A percentile compares a stretch with the other conserved stretches of the same genome.
phyloP scores from a whole-genome alignment of 176 grass and related monocot species.

The Ampelocalamus luodianensis region DNA sequence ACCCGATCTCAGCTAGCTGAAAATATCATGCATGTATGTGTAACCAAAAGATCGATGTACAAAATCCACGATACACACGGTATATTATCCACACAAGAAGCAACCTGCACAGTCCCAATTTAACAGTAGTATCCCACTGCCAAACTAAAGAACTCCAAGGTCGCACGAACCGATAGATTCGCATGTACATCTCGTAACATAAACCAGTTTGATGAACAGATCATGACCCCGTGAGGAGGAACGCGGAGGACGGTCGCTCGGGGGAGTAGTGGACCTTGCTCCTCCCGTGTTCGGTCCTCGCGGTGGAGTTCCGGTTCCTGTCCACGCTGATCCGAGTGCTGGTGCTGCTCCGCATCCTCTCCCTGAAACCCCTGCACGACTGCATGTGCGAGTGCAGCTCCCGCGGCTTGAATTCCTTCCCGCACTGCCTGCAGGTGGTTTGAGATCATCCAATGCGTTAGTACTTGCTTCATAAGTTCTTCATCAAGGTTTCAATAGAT shows the following conservation, averaged over 20 bases:
- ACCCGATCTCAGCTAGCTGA: background rate
- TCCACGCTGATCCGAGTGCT: background rate
- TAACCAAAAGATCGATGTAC: background rate
- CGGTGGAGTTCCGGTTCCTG: background rate
- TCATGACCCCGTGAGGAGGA: constrained; percentile 43
- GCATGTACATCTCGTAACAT: background rate
- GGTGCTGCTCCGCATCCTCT: constrained; percentile 41
- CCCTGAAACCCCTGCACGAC: constrained; percentile 62
- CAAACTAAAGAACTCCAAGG: background rate
- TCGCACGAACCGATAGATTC: background rate
- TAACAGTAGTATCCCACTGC: background rate
- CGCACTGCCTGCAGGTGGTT: constrained; percentile 51
- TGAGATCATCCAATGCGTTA: background rate
- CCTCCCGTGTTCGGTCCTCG: background rate
- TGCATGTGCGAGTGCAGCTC: constrained; percentile 72
- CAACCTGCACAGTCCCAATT: background rate
- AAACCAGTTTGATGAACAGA: background rate
- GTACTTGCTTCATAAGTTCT: background rate
- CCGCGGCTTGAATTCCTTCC: constrained; percentile 67
- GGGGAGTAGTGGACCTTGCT: background rate
- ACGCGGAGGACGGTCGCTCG: constrained; percentile 1
- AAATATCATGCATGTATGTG: background rate
- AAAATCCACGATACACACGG: background rate
- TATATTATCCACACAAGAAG: background rate
- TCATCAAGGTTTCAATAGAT: background rate